Conservation (phyloP, 805 yeast species). For the Starmerella riodocensis region DNA sequence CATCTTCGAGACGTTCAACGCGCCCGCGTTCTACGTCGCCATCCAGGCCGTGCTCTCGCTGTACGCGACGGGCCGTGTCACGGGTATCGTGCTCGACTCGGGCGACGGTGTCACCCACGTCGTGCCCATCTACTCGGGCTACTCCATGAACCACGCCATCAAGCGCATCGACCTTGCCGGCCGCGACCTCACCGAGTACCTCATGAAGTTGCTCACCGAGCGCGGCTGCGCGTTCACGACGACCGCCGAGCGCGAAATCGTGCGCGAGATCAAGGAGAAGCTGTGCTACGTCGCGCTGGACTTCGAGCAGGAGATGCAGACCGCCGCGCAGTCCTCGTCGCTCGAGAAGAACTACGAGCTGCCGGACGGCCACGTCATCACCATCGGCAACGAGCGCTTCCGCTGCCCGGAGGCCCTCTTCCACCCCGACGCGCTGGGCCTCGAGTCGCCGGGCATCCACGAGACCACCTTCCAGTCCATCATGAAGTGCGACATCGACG, state of each 20-base stretch:
- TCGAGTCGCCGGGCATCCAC: constrained; percentile 98
- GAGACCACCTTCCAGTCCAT: constrained; percentile 92
- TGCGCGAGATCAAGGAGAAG: constrained; percentile 91
- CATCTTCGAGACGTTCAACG: constrained; percentile 97
- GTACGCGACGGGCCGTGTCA: constrained; percentile 99
- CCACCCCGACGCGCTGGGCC: constrained; percentile 86
- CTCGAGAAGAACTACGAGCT: constrained; percentile 98
- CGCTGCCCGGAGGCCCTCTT: constrained; percentile 99
- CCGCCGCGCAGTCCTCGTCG: constrained; percentile 95
- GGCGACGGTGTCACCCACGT: constrained; percentile 99
- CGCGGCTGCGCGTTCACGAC: constrained; percentile 98
- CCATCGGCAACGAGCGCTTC: constrained; percentile 99
- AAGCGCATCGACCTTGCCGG: constrained; percentile 98
- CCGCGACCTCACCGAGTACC: constrained; percentile 97
- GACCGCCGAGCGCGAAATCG: constrained; percentile 97
- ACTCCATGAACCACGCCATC: constrained; percentile 97
- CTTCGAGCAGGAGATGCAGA: constrained; percentile 98
- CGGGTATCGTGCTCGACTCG: constrained; percentile 98
- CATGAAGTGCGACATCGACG: constrained; percentile 98
- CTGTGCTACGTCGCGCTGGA: constrained; percentile 98
- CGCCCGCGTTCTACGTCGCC: constrained; percentile 97
- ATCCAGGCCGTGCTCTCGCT: constrained; percentile 97
- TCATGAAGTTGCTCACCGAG: constrained; percentile 96
- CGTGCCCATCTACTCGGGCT: constrained; percentile 99
- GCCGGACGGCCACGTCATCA: constrained; percentile 99